phyloP scores from a whole-genome alignment of 371 early-diverging fungal species.

The Phascolomyces articulosus region DNA sequence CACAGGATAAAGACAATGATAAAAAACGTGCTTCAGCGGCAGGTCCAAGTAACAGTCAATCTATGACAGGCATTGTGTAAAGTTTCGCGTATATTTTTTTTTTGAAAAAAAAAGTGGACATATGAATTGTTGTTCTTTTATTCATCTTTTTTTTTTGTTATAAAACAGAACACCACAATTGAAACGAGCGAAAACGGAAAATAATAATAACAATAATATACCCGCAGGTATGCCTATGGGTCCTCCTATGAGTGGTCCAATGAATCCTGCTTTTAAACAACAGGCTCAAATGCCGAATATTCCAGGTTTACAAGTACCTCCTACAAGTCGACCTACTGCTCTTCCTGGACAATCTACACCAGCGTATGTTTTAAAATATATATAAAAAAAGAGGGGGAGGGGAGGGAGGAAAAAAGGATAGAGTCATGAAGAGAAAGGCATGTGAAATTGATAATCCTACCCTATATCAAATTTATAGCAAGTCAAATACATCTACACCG shows the following conservation, averaged over 20 bases:
- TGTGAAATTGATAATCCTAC: too few species aligned
- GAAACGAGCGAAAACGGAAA: slow-evolving; percentile 28
- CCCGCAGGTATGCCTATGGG: slow-evolving; percentile 37
- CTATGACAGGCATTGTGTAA: slow-evolving; percentile 38
- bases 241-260: slow-evolving; percentile 18
- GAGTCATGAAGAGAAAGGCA: too few species aligned
- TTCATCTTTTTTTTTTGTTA: background rate
- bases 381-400: too few species aligned
- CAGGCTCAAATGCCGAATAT: slow-evolving; percentile 25
- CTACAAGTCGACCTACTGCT: slow-evolving; percentile 11
- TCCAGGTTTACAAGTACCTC: slow-evolving; percentile 32
- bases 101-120: background rate
- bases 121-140: background rate
- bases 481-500: slow-evolving; percentile 21
- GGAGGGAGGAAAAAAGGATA: too few species aligned
- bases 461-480: too few species aligned
- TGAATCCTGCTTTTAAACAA: slow-evolving; percentile 32
- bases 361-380: background rate
- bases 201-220: slow-evolving; percentile 5
- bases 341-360: slow-evolving; percentile 12
- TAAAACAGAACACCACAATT: slow-evolving; percentile 33
- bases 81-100: slow-evolving; percentile 1
- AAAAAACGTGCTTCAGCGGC: slow-evolving; percentile 26
- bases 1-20: slow-evolving; percentile 6
- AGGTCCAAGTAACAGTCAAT: slow-evolving; percentile 5